phyloP scores from a whole-genome alignment of 1,139 yeast species.

The Pichiaceae sp. region DNA sequence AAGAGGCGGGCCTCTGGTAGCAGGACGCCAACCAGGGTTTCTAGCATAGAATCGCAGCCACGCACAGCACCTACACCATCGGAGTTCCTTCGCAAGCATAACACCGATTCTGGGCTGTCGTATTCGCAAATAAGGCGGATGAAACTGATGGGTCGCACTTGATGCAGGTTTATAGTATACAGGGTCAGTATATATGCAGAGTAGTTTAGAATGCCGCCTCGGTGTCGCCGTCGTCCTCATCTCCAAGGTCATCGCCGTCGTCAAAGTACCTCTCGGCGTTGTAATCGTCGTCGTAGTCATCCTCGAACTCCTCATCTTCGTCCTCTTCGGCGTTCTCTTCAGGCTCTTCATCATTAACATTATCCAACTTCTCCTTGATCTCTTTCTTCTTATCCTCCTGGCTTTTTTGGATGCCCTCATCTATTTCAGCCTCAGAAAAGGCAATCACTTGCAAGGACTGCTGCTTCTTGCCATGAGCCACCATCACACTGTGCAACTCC shows the following conservation, averaged over 20 bases:
- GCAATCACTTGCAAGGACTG: conserved; percentile 45
- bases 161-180: not conserved
- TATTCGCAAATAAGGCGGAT: conserved; percentile 9
- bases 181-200: not conserved
- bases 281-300: conserved; percentile 67
- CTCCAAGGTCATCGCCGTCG: conserved; percentile 45
- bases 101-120: conserved; percentile 4
- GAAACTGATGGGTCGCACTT: conserved; percentile 3
- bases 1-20: not conserved
- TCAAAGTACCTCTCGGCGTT: conserved; percentile 71
- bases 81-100: not conserved
- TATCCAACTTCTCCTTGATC: conserved; percentile 51
- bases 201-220: conserved; percentile 55
- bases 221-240: conserved; percentile 43
- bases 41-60: not conserved
- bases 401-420: conserved; percentile 22
- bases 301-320: conserved; percentile 73
- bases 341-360: conserved; percentile 38
- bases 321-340: conserved; percentile 15
- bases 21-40: not conserved
- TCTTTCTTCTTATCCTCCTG: conserved; percentile 29
- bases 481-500: conserved; percentile 59
- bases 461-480: conserved; percentile 39
- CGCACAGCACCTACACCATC: not conserved
- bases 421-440: conserved; percentile 34